A percentile compares a stretch with the other conserved stretches of the same genome.
Conservation (phyloP, 2,329 filamentous ascomycete genomes). For the Talaromyces pinophilus region DNA sequence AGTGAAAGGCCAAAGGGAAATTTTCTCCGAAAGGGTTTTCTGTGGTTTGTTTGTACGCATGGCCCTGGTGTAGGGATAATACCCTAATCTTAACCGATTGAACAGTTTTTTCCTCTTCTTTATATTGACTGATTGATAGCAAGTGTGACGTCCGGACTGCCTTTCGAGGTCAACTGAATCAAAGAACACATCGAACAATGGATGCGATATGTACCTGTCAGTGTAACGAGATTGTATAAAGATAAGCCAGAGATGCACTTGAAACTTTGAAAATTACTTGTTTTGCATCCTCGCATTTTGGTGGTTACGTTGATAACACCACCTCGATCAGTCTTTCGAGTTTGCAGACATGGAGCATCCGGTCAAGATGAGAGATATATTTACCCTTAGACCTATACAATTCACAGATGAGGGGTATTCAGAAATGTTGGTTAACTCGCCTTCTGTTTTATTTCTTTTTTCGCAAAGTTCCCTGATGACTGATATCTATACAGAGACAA, state of each 20-base stretch:
- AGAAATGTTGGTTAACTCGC: background rate
- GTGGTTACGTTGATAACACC: background rate
- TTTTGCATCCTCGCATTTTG: background rate
- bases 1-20: slow-evolving; percentile 7
- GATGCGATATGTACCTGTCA: background rate
- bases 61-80: background rate
- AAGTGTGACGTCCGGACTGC: slow-evolving; percentile 1
- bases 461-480: background rate
- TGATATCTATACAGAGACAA: slow-evolving; percentile 13
- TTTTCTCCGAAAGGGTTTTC: background rate
- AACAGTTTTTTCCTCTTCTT: background rate
- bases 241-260: background rate
- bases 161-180: slow-evolving; percentile 2
- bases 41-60: background rate
- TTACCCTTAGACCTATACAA: background rate
- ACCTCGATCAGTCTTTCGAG: background rate
- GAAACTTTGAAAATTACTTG: background rate
- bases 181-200: slow-evolving; percentile 10
- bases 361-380: slow-evolving; percentile 3
- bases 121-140: background rate
- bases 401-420: slow-evolving; percentile 21
- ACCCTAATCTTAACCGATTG: slow-evolving; percentile 6
- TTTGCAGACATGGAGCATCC: background rate
- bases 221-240: slow-evolving; percentile 2
- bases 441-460: background rate